Conservation (phyloP, 2,329 filamentous ascomycete genomes). For the Cercospora beticola region DNA sequence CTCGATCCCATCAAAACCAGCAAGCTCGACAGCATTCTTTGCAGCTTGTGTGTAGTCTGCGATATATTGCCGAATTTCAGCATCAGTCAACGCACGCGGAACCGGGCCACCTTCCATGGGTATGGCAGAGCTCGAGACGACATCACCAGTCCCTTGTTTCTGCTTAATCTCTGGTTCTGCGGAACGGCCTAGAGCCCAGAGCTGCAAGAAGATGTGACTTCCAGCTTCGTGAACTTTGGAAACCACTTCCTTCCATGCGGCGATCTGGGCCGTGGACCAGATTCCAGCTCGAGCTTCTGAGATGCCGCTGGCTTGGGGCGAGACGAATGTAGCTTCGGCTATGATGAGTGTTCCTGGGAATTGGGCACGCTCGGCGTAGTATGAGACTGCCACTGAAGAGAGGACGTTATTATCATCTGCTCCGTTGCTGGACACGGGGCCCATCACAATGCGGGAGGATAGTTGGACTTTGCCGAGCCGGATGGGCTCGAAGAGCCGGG, state of each 20-base stretch:
- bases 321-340: conserved; percentile 41
- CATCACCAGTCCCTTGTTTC: conserved; percentile 31
- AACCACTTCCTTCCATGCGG: conserved; percentile 53
- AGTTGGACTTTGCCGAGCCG: conserved; percentile 45
- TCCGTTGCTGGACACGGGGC: conserved; percentile 53
- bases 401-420: conserved; percentile 42
- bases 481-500: conserved; percentile 44
- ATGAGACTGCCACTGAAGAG: conserved; percentile 29
- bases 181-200: conserved; percentile 52
- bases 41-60: conserved; percentile 45
- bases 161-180: conserved; percentile 39
- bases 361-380: conserved; percentile 37
- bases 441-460: conserved; percentile 53
- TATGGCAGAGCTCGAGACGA: conserved; percentile 37
- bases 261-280: conserved; percentile 43
- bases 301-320: conserved; percentile 31
- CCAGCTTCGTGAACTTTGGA: conserved; percentile 54
- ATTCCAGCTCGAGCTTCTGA: conserved; percentile 31
- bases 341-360: conserved; percentile 38
- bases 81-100: conserved; percentile 40
- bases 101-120: conserved; percentile 39
- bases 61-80: conserved; percentile 38
- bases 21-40: conserved; percentile 46
- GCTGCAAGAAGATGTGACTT: conserved; percentile 48
- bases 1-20: conserved; percentile 63